Evolutionary conservation across 129 eudicot species (phyloP), one percentile per base, ranked within the genome.

Genomic region (Artemisia tridentata): DNA sequence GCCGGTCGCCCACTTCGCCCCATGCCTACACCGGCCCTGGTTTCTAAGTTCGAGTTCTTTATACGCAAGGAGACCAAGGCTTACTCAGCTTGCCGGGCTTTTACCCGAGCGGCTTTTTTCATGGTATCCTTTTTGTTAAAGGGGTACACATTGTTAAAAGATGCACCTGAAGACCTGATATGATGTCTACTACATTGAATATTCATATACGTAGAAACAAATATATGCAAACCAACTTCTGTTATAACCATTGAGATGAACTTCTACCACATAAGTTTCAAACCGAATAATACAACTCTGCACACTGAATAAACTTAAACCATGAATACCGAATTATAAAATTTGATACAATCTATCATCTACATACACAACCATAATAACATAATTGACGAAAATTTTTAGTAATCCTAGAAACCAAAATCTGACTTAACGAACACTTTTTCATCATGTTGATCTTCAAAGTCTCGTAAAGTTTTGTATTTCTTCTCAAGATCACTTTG

Each of bases 401-500:
- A 14, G 13, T 50, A 56, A 77, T 62, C 81, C 71, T 53, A 7
- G 54, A 16, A 5, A 50, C 31, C 14, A 69, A 9, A 27, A 21
- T n/a, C 5, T 3, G 80, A 12, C 60, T 27, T 61, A 67, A 19
- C 4, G 38, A 67, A 23, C 11, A 45, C 27, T 17, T 68, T 49
- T 72, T 67, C 16, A 18, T 58, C 50, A 14, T 72, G 19, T 77
- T 68, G 55, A 4, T 65, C 74, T 38, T 45, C 17, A 67, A 18
- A 15, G 23, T 23, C 23, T 59, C 71, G 19, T 72, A 15, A 41
- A 72, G 56, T 21, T 56, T 75, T 29, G 73, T 17, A 11, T 68
- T 85, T 56, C 90, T 86, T 38, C 65, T 79, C 11, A 80, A 59
- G 56, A 65, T 71, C 13, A 81, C 84, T 54, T 63, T 73, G 31